Evolutionary conservation across 306 rosid genomes (phyloP).

Genomic region (Leucaena leucocephala): DNA sequence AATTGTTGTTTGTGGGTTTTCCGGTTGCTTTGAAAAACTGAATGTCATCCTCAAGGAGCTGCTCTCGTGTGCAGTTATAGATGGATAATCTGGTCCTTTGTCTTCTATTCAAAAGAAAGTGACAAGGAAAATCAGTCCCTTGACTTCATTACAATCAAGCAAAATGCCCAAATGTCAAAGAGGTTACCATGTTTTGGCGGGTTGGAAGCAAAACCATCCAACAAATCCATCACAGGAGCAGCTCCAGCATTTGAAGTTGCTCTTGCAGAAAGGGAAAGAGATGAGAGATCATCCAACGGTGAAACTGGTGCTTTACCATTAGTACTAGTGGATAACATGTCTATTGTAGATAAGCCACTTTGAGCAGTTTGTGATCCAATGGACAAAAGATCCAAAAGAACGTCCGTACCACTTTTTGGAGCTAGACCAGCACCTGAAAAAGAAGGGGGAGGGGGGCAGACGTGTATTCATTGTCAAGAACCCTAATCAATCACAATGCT

Average conservation of each 20-base stretch:
- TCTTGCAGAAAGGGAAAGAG: conserved; percentile 53
- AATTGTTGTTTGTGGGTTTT: conserved; percentile 64
- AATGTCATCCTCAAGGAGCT: conserved; percentile 65
- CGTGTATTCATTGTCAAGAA: not conserved
- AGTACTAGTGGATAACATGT: conserved; percentile 45
- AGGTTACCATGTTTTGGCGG: conserved; percentile 50
- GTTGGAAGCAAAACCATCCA: conserved; percentile 61
- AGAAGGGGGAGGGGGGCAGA: not conserved
- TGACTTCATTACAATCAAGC: conserved; percentile 8
- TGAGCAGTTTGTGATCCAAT: conserved; percentile 57
- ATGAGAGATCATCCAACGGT: conserved; percentile 63
- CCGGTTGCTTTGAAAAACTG: conserved; percentile 71
- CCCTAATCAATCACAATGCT: not conserved
- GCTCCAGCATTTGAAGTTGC: conserved; percentile 52
- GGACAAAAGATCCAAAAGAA: conserved; percentile 65
- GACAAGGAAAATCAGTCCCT: conserved; percentile 18
- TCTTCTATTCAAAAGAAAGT: conserved; percentile 47
- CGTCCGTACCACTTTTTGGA: conserved; percentile 56
- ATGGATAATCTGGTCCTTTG: conserved; percentile 68
- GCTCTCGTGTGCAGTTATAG: conserved; percentile 78
- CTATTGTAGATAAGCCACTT: conserved; percentile 45
- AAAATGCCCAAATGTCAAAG: conserved; percentile 10
- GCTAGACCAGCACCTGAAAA: conserved; percentile 47
- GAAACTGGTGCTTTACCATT: conserved; percentile 47
- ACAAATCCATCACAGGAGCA: conserved; percentile 58